A percentile compares a stretch with the other conserved stretches of the same genome.
These are phyloP conservation scores for Saccharomyces hybrid DNA, from an alignment of 1,139 yeast species.

Conservation along the genomic window DNA sequence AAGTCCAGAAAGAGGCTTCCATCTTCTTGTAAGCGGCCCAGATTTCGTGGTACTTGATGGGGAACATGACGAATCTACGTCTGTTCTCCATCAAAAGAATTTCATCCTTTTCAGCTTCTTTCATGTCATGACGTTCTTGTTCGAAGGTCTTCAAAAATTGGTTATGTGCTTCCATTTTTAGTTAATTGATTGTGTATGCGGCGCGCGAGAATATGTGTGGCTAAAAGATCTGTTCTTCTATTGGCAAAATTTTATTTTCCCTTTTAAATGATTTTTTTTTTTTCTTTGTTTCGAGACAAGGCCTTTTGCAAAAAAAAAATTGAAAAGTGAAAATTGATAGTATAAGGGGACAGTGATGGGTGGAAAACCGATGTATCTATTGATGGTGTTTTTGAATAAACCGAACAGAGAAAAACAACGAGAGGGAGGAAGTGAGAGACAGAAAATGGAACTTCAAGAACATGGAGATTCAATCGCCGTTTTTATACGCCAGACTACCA, in stretches of 20 bases:
- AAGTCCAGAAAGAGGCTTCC: conserved; percentile 99
- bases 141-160: background rate
- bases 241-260: background rate
- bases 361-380: background rate
- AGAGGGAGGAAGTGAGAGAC: background rate
- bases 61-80: conserved; percentile 89
- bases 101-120: conserved; percentile 77
- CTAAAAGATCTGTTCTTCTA: background rate
- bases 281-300: background rate
- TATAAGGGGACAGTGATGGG: background rate
- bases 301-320: background rate
- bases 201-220: background rate
- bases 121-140: conserved; percentile 57
- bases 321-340: background rate
- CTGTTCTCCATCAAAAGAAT: conserved; percentile 82
- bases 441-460: background rate
- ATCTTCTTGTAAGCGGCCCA: conserved; percentile 99
- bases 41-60: conserved; percentile 93
- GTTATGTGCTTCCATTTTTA: conserved; percentile 1
- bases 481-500: background rate
- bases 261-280: background rate
- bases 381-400: background rate
- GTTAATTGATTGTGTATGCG: background rate
- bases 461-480: background rate
- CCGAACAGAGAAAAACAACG: no score